phyloP scores from a whole-genome alignment of 805 yeast species.

The Priceomyces fermenticarens region DNA sequence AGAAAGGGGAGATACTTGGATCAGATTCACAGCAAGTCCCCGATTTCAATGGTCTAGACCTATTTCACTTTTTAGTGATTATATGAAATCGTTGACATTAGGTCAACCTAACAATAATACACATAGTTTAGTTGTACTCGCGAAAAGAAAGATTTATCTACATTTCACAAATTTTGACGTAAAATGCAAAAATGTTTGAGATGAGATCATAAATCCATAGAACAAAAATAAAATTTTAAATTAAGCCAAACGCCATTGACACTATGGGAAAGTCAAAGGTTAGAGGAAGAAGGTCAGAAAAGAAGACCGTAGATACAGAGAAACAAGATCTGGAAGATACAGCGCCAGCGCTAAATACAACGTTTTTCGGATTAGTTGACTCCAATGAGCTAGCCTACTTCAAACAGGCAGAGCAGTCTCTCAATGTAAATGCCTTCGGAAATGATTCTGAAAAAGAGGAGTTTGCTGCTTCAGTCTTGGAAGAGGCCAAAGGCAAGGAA shows the following conservation, averaged over 20 bases:
- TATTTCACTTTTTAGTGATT: background rate
- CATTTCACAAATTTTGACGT: background rate
- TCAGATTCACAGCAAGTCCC: conserved; percentile 16
- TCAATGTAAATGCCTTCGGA: conserved; percentile 77
- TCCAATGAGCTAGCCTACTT: conserved; percentile 84
- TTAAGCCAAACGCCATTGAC: background rate
- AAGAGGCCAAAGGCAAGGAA: conserved; percentile 86
- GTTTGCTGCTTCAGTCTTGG: conserved; percentile 74
- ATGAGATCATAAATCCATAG: background rate
- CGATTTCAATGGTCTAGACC: background rate
- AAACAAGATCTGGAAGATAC: conserved; percentile 5
- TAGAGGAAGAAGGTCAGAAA: conserved; percentile 44
- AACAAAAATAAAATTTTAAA: conserved; percentile 1
- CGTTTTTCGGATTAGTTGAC: conserved; percentile 84
- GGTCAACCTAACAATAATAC: no score
- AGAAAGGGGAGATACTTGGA: conserved; percentile 59
- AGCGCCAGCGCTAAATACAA: conserved; percentile 9
- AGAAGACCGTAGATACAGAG: conserved; percentile 21
- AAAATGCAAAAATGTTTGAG: conserved; percentile 1
- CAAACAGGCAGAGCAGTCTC: conserved; percentile 85
- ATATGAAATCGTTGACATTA: background rate
- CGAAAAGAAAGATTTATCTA: background rate
- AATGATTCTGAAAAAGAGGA: conserved; percentile 67
- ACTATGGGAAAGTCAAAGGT: conserved; percentile 19
- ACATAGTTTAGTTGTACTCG: no score